Base-by-base conservation (phyloP, 1,284 basidiomycete species). In the Moesziomyces aphidis region DNA sequence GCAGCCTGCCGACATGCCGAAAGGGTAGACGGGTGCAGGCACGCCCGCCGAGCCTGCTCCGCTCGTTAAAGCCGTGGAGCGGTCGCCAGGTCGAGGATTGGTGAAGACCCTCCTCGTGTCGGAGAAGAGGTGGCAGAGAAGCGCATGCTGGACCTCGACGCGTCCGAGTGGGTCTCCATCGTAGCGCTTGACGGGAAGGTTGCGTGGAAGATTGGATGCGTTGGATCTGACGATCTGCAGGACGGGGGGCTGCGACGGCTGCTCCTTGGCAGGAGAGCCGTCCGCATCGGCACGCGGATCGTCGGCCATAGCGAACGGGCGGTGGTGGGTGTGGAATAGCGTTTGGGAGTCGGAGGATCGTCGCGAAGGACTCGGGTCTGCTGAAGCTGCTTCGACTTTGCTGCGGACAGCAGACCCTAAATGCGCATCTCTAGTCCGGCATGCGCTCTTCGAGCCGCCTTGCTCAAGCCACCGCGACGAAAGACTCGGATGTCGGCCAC, bases 141-240 rank as follows among this genome's bases (percentile, higher is more conserved):
- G 88, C 86, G 94, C 92, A 85, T 90, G 93, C 86, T 95, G 93
- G 43, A 94, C 89, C 85, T 95, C 93, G 21, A 63, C 68, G 11
- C 82, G 70, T 5, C 75, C 68, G 1, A 83, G 64, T 42, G 82
- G 78, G 49, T 81, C 80, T 24, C 81, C 82, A 28, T 83, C 82
- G 66, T 77, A 80, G n/a, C 80, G 70, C 58, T 83, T 83, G 46
- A 83, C 80, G 4, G 82, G 81, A 42, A 80, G 72, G 53, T 82
- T 83, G 39, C 81, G 81, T 28, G 77, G 72, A 17, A 72, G 67
- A 34, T 70, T 67, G 53, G 61, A 60, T 21, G 67, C 67, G 43
- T 70, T 70, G 21, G 62, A 63, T 42, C 67, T 48, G 47, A 70
- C 53, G 21, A 70, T 70, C 11, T 57, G 57, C 11, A 70, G 50